Evolutionary conservation across 768 basidiomycete genomes (phyloP).

Genomic region (Multifurca ochricompacta): DNA sequence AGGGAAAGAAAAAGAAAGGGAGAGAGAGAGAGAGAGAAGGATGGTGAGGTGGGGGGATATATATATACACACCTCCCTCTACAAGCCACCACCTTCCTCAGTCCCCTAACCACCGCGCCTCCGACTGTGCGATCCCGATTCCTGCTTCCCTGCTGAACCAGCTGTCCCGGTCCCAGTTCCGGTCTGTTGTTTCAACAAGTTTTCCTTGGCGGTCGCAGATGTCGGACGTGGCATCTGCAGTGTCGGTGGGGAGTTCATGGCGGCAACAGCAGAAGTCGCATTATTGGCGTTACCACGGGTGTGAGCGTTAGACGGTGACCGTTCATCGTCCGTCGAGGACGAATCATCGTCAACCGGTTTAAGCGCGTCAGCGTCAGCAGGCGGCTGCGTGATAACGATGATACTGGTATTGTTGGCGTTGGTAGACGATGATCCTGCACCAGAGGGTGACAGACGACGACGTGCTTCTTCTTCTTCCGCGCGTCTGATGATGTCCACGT

Average conservation of each 20-base stretch:
- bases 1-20: too few species aligned
- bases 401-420: too few species aligned
- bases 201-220: conserved; percentile 24
- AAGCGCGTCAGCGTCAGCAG: conserved; percentile 48
- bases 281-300: too few species aligned
- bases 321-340: conserved; percentile 14
- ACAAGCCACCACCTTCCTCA: neutral
- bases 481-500: conserved; percentile 71
- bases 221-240: conserved; percentile 17
- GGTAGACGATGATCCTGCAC: too few species aligned
- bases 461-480: conserved; percentile 48
- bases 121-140: conserved; percentile 7
- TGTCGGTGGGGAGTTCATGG: conserved; percentile 13
- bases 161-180: too few species aligned
- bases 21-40: too few species aligned
- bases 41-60: too few species aligned
- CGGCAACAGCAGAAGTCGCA: neutral
- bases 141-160: conserved; percentile 3
- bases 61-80: too few species aligned
- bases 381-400: too few species aligned
- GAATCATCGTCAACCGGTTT: conserved; percentile 65
- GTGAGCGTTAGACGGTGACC: too few species aligned
- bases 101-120: conserved; percentile 10
- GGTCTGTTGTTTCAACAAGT: conserved; percentile 12
- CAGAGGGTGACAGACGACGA: conserved; percentile 22